These are phyloP conservation scores for Chiua sp. DNA, from an alignment of 1,284 basidiomycete genomes.

Conservation along the genomic window DNA sequence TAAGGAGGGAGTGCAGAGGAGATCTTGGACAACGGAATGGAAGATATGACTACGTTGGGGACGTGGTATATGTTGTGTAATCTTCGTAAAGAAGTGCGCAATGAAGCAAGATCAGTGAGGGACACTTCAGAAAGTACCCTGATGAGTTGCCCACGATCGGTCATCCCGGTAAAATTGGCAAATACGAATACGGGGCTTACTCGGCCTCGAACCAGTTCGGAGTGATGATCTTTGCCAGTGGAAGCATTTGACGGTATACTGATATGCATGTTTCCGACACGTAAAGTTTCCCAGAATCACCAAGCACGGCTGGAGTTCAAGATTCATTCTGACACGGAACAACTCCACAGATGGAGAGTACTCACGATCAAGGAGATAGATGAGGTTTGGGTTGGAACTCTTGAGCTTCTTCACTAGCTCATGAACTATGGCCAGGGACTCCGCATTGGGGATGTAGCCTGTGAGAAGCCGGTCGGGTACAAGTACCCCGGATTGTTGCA, in stretches of 20 bases:
- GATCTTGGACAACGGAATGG: slow-evolving; percentile 76
- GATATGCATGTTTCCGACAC: slow-evolving; percentile 90
- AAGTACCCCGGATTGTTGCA: slow-evolving; percentile 74
- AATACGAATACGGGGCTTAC: slow-evolving; percentile 52
- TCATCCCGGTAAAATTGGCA: not conserved
- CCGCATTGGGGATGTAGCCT: slow-evolving; percentile 90
- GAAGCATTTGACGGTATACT: slow-evolving; percentile 83
- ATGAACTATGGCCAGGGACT: slow-evolving; percentile 73
- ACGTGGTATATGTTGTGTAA: slow-evolving; percentile 81
- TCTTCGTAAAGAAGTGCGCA: slow-evolving; percentile 71
- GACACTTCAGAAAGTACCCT: slow-evolving; percentile 78
- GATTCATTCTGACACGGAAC: slow-evolving; percentile 2
- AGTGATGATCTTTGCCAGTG: slow-evolving; percentile 88
- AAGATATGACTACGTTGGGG: slow-evolving; percentile 91
- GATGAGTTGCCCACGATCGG: slow-evolving; percentile 15
- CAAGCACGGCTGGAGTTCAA: slow-evolving; percentile 90
- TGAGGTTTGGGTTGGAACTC: slow-evolving; percentile 58
- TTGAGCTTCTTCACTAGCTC: slow-evolving; percentile 68
- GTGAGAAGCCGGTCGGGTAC: slow-evolving; percentile 73
- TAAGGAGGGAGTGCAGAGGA: slow-evolving; percentile 50
- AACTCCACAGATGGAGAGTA: slow-evolving; percentile 14
- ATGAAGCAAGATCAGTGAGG: slow-evolving; percentile 68
- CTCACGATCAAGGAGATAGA: slow-evolving; percentile 93
- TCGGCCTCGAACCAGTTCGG: slow-evolving; percentile 99
- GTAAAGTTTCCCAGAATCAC: slow-evolving; percentile 89